Evolutionary conservation across 768 basidiomycete genomes (phyloP).

Genomic region (Amylocystis lapponica): DNA sequence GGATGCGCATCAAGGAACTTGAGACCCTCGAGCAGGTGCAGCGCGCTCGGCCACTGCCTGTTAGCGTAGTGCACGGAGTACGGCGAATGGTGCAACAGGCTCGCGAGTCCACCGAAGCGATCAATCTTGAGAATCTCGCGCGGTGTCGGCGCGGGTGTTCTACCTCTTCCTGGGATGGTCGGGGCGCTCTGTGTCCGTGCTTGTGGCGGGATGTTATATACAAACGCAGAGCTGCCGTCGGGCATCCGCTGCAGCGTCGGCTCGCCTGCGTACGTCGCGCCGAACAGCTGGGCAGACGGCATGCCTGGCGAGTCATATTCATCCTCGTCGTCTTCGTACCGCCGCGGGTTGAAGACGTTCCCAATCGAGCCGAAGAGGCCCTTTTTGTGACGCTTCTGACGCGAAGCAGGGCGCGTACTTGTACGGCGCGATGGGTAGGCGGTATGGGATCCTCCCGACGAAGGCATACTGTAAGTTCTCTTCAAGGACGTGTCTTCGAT

Average conservation of each 20-base stretch:
- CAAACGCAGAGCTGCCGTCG: constrained; percentile 11
- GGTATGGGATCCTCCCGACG: no score
- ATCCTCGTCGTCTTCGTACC: constrained; percentile 19
- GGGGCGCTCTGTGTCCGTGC: no score
- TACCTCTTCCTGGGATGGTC: no score
- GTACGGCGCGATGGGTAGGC: no score
- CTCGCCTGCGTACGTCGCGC: constrained; percentile 8
- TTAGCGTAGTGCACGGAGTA: constrained; percentile 54
- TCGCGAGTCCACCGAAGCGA: constrained; percentile 27
- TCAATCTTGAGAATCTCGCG: constrained; percentile 18
- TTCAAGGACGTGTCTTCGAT: constrained; percentile 10
- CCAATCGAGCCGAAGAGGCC: no score
- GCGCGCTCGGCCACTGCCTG: constrained; percentile 57
- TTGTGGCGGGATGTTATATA: constrained; percentile 8
- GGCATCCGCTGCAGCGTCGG: constrained; percentile 17
- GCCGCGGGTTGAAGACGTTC: constrained; percentile 4
- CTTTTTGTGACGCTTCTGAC: constrained; percentile 1
- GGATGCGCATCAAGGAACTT: constrained; percentile 53
- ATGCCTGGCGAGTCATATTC: constrained; percentile 5
- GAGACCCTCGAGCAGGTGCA: constrained; percentile 73
- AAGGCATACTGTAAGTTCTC: not conserved
- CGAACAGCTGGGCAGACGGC: constrained; percentile 15
- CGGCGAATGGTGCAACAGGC: constrained; percentile 63
- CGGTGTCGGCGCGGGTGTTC: constrained; percentile 34
- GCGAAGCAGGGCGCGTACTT: no score